A percentile compares a stretch with the other conserved stretches of the same genome.
phyloP scores from a whole-genome alignment of 106 monocot species.

The Dendrobium catenatum region DNA sequence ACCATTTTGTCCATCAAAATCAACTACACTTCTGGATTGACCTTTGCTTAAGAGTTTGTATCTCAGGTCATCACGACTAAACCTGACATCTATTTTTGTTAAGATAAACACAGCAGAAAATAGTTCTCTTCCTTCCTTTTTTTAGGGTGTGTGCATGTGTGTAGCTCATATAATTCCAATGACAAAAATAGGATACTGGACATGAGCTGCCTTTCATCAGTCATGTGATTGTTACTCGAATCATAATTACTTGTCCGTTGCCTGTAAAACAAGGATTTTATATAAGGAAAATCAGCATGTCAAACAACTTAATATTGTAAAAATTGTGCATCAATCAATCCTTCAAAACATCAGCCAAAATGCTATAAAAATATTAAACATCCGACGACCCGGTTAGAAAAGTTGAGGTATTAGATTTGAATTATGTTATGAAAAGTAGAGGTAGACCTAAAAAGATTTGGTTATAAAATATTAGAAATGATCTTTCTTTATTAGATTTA shows the following conservation, averaged over 20 bases:
- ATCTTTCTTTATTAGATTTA: no score
- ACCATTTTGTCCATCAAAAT: conserved; percentile 16
- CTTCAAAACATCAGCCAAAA: neutral
- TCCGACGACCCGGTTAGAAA: no score
- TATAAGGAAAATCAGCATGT: neutral
- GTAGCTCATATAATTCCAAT: neutral
- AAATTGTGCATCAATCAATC: neutral
- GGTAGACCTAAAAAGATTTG: no score
- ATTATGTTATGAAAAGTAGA: no score
- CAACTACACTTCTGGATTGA: conserved; percentile 22
- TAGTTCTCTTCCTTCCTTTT: neutral
- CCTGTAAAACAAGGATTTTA: conserved; percentile 22
- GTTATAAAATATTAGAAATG: no score
- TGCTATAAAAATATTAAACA: neutral
- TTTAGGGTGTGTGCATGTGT: neutral
- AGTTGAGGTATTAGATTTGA: no score
- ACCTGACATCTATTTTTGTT: conserved; percentile 30
- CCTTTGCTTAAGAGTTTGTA: conserved; percentile 68
- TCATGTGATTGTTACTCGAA: conserved; percentile 23
- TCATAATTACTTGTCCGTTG: conserved; percentile 30
- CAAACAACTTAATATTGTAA: neutral
- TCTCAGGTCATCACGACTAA: conserved; percentile 73
- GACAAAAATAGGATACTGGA: conserved; percentile 31
- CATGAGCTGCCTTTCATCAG: conserved; percentile 19
- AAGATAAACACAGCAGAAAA: conserved; percentile 16